These are phyloP conservation scores for Lepidium didymum DNA, from an alignment of 345 rosid species.

Conservation along the genomic window DNA sequence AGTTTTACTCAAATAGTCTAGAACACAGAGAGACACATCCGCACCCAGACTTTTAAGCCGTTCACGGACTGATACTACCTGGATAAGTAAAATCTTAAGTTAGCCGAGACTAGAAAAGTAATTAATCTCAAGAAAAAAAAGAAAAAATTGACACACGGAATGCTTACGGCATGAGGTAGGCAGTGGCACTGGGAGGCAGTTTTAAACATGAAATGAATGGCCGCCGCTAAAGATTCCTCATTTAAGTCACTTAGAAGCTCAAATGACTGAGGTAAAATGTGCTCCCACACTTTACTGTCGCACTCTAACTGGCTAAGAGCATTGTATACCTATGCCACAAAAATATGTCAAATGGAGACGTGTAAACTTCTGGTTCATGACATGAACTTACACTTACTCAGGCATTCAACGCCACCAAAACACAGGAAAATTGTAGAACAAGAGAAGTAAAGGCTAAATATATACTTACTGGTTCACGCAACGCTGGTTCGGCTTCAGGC, in stretches of 20 bases:
- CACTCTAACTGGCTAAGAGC: conserved; percentile 88
- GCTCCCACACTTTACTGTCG: conserved; percentile 83
- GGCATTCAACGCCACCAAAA: background rate
- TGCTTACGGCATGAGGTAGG: conserved; percentile 85
- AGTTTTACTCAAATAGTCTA: conserved; percentile 74
- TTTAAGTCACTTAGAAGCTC: conserved; percentile 64
- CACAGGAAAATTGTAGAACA: background rate
- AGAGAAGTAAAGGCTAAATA: background rate
- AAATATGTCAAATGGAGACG: conserved; percentile 2
- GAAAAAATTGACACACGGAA: conserved; percentile 4
- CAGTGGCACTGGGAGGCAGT: conserved; percentile 88
- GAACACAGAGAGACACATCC: conserved; percentile 75
- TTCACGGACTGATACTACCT: conserved; percentile 82
- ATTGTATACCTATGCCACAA: conserved; percentile 63
- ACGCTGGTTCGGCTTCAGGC: conserved; percentile 82
- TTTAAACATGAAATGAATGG: conserved; percentile 78
- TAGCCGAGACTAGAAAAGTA: background rate
- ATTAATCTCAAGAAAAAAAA: background rate
- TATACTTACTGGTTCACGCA: conserved; percentile 76
- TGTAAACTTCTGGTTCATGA: background rate
- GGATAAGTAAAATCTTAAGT: conserved; percentile 24
- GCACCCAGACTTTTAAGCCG: conserved; percentile 76
- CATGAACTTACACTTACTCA: background rate
- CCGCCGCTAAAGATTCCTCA: conserved; percentile 71
- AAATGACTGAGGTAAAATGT: conserved; percentile 56